phyloP scores from a whole-genome alignment of 2,329 filamentous ascomycete genomes.

The Scleromitrula shiraiana region DNA sequence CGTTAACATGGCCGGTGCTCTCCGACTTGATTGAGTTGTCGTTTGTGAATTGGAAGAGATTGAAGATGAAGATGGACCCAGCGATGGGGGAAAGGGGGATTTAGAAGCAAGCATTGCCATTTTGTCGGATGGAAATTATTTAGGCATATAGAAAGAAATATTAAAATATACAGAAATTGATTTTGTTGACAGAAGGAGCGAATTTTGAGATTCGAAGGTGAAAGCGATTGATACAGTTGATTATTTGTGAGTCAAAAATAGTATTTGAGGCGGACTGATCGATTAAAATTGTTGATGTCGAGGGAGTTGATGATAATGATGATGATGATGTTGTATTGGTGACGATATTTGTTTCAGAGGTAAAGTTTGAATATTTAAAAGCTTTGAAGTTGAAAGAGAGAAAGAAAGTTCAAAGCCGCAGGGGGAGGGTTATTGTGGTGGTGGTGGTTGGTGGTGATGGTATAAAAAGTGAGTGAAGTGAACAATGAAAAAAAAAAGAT shows the following conservation, averaged over 20 bases:
- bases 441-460: neutral
- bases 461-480: neutral
- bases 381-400: no score
- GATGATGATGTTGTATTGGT: no score
- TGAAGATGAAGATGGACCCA: constrained; percentile 39
- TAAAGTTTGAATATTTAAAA: no score
- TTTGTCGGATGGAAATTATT: constrained; percentile 15
- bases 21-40: constrained; percentile 44
- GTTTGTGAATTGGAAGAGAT: constrained; percentile 41
- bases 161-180: neutral
- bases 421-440: neutral
- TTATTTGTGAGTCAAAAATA: neutral
- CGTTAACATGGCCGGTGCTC: constrained; percentile 41
- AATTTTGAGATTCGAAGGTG: neutral
- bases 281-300: no score
- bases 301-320: no score
- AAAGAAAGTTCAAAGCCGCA: neutral
- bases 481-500: neutral
- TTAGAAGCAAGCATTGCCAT: constrained; percentile 80
- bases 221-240: neutral
- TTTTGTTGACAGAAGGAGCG: constrained; percentile 1
- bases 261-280: neutral
- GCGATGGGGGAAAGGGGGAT: constrained; percentile 55
- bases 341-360: no score
- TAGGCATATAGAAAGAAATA: constrained; percentile 21